Evolutionary conservation across 78 protist species (phyloP), one percentile per base, ranked within the genome.

Genomic region (Paulinella micropora): DNA sequence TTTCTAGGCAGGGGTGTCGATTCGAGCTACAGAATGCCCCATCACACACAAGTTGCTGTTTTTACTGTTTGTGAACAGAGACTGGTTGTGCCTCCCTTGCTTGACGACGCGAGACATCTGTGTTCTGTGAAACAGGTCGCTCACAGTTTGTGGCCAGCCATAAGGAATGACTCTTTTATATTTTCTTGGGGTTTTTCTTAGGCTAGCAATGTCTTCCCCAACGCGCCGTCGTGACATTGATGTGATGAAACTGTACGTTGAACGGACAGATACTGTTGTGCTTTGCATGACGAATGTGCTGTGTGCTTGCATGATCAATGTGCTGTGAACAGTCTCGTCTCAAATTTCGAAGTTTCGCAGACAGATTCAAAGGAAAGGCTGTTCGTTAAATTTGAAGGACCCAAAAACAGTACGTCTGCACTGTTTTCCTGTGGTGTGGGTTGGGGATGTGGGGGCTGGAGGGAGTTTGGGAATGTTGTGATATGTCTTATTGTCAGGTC

Each of bases 381-480:
- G 89, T 95, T 35, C 87, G 93, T 95, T 88, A 91, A 84, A 32
- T 92, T 95, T 87, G 39, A 91, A 4, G 96, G 96, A 3, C 96
- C 96, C 0, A 91, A 89, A 87, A 95, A 95, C 88, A 93, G 96
- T 93, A 64, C 0, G 92, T n/a, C 0, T 1, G 29, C 1, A n/a
- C 2, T 36, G 1, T 15, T 4, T 29, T 3, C 29, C 40, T 89
- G 0, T 28, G 37, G 83, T 1, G 9, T 35, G 39, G 1, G 0
- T 67, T 2, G 0, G 69, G 29, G 6, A 3, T 35, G 34, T 1
- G 15, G 34, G 32, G 0, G 36, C n/a, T 34, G 9, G 26, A 37
- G n/a, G n/a, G n/a, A n/a, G n/a, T n/a, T n/a, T n/a, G n/a, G n/a
- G n/a, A n/a, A n/a, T n/a, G n/a, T n/a, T n/a, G 23, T 64, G 23